Percentiles rank a stretch among this genome's conserved stretches.
Evolutionary conservation across 2,329 filamentous ascomycete species (phyloP).

Genomic region (Fusarium sp.): DNA sequence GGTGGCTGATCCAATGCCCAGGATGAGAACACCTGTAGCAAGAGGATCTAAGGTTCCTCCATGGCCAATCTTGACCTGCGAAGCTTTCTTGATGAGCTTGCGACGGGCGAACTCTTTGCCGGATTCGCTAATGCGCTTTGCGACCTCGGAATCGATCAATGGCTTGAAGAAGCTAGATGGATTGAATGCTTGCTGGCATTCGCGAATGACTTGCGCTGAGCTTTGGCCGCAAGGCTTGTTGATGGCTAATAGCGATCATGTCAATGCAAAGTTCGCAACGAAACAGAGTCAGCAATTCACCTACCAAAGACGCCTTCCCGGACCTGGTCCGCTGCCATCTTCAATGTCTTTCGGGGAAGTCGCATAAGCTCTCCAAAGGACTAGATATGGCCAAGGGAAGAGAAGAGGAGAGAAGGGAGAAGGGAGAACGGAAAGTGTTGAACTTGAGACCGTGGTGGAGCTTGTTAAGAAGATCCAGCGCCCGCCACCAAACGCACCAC

Average conservation of each 20-base stretch:
- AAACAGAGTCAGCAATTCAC: constrained; percentile 32
- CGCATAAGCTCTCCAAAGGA: constrained; percentile 42
- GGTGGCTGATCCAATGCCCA: constrained; percentile 87
- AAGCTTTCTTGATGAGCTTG: constrained; percentile 61
- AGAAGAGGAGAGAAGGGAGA: background rate
- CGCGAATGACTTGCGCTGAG: constrained; percentile 89
- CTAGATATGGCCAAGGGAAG: constrained; percentile 4
- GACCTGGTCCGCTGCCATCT: constrained; percentile 62
- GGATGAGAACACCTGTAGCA: constrained; percentile 89
- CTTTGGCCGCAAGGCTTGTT: constrained; percentile 89
- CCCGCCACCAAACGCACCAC: constrained; percentile 14
- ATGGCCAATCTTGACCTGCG: constrained; percentile 92
- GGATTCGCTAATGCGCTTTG: constrained; percentile 63
- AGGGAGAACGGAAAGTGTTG: constrained; percentile 18
- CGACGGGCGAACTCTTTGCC: constrained; percentile 68
- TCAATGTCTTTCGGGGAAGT: constrained; percentile 47
- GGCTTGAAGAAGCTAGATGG: constrained; percentile 81
- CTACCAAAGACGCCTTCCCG: constrained; percentile 67
- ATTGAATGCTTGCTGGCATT: constrained; percentile 85
- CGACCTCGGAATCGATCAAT: constrained; percentile 72
- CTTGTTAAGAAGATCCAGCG: constrained; percentile 20
- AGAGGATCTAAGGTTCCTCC: constrained; percentile 94
- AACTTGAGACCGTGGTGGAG: constrained; percentile 20
- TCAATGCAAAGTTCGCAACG: constrained; percentile 12
- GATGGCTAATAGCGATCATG: constrained; percentile 67